These are phyloP conservation scores for Curvularia hawaiiensis DNA, from an alignment of 2,329 filamentous ascomycete species.

Conservation along the genomic window DNA sequence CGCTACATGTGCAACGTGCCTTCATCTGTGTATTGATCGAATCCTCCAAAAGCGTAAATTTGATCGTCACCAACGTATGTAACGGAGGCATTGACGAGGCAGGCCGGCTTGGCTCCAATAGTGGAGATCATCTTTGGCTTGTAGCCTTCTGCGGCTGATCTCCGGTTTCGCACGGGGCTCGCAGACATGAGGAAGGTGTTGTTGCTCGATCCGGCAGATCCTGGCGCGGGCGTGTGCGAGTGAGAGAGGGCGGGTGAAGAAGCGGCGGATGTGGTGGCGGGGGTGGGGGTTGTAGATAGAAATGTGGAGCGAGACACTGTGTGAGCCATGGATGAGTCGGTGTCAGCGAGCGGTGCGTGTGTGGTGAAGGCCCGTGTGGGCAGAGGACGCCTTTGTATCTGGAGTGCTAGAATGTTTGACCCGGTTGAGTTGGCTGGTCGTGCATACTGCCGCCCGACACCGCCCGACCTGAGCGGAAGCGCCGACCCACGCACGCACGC, in stretches of 20 bases:
- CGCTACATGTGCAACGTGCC: conserved; percentile 49
- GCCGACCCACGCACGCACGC: conserved; percentile 23
- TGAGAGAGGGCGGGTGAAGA: conserved; percentile 43
- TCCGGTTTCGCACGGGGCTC: conserved; percentile 62
- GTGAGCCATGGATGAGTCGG: conserved; percentile 38
- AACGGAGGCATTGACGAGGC: conserved; percentile 95
- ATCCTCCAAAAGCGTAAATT: conserved; percentile 97
- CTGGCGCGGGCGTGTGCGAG: conserved; percentile 45
- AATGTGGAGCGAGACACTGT: conserved; percentile 26
- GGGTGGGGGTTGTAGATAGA: conserved; percentile 26
- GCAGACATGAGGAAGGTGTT: conserved; percentile 90
- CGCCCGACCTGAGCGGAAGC: conserved; percentile 18
- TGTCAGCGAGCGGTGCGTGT: conserved; percentile 15
- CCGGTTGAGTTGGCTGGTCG: conserved; percentile 23
- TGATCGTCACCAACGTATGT: conserved; percentile 98
- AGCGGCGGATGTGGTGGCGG: conserved; percentile 42
- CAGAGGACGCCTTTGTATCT: conserved; percentile 26
- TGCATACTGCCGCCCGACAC: conserved; percentile 17
- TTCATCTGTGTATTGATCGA: conserved; percentile 98
- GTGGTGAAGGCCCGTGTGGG: conserved; percentile 27
- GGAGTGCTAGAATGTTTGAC: conserved; percentile 28
- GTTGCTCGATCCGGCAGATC: conserved; percentile 63
- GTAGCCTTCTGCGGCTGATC: conserved; percentile 71
- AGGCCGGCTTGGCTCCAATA: conserved; percentile 74
- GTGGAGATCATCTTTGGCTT: conserved; percentile 76